Conservation (phyloP, 2,329 filamentous ascomycete genomes). For the Sarocladiaceae sp. region DNA sequence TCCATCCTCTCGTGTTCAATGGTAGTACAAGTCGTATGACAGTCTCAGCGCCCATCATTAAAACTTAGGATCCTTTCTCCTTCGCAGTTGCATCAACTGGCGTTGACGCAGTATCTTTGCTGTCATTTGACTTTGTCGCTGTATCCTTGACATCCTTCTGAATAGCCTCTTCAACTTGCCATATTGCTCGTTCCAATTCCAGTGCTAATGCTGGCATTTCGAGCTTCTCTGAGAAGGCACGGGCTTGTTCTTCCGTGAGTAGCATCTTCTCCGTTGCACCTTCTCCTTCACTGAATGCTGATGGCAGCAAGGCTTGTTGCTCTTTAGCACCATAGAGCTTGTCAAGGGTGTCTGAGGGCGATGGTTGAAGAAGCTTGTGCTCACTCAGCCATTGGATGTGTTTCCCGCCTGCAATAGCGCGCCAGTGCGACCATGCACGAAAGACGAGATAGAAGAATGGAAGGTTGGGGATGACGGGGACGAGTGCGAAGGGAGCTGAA, state of each 20-base stretch:
- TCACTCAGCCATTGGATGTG: slow-evolving; percentile 79
- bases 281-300: slow-evolving; percentile 14
- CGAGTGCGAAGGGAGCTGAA: slow-evolving; percentile 72
- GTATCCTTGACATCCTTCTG: slow-evolving; percentile 29
- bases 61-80: slow-evolving; percentile 2
- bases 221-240: slow-evolving; percentile 55
- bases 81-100: background rate
- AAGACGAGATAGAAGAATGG: slow-evolving; percentile 96
- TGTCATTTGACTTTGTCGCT: slow-evolving; percentile 11
- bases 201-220: slow-evolving; percentile 66
- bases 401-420: slow-evolving; percentile 77
- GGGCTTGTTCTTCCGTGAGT: slow-evolving; percentile 48
- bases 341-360: slow-evolving; percentile 67
- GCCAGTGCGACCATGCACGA: slow-evolving; percentile 87
- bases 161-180: slow-evolving; percentile 60
- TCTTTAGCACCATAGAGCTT: slow-evolving; percentile 55
- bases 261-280: slow-evolving; percentile 32
- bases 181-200: slow-evolving; percentile 71
- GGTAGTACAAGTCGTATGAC: background rate
- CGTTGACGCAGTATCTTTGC: background rate
- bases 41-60: too few relatives aligned
- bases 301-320: slow-evolving; percentile 31
- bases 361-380: slow-evolving; percentile 63
- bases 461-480: slow-evolving; percentile 90
- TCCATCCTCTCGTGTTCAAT: background rate